Base-by-base conservation (phyloP, 2,329 filamentous ascomycete species). In the Lachnellula suecica region DNA sequence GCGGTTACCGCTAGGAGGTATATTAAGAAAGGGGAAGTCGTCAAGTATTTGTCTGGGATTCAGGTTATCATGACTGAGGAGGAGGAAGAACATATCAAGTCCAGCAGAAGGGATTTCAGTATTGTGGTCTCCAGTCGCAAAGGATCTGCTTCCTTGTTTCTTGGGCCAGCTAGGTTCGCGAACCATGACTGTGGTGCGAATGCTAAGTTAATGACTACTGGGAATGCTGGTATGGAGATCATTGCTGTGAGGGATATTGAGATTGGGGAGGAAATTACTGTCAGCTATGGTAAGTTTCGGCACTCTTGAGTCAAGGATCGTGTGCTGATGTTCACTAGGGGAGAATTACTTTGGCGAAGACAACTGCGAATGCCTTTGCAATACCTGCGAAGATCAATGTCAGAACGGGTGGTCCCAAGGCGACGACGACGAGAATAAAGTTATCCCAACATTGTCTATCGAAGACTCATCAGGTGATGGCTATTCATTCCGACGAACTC, bases 141-240 rank as follows among this genome's bases (percentile, higher is more conserved):
- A 72, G 97, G 96, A 72, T 87, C 87, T 55, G 88, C 92, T 25
- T 96, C 90, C 47, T 76, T 99, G 38, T 97, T 99, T 68, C 85
- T 99, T 68, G 94, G 94, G 0, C 95, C 94, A 7, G 94, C 94
- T 29, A 85, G 94, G 46, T 97, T 99, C 69, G 91, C 94, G 23
- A 99, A 99, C 67, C 94, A 99, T 71, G 94, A 99, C 70, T 99
- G 94, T 72, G 82, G 88, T 61, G 91, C 94, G 27, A 99, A 97
- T 73, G 92, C 92, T 8, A 83, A 86, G 66, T 80, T 99, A 41
- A 87, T 89, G 62, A 97, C 91, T 31, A 88, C 84, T 31, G 90
- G 91, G 42, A 83, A 87, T 51, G 85, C 92, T 52, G 91, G 91
- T 31, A 97, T 99, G 74, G 89, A 95, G 66, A 92, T 99, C 51